phyloP scores from a whole-genome alignment of 2,329 filamentous ascomycete species.

The Ascochyta fabae region DNA sequence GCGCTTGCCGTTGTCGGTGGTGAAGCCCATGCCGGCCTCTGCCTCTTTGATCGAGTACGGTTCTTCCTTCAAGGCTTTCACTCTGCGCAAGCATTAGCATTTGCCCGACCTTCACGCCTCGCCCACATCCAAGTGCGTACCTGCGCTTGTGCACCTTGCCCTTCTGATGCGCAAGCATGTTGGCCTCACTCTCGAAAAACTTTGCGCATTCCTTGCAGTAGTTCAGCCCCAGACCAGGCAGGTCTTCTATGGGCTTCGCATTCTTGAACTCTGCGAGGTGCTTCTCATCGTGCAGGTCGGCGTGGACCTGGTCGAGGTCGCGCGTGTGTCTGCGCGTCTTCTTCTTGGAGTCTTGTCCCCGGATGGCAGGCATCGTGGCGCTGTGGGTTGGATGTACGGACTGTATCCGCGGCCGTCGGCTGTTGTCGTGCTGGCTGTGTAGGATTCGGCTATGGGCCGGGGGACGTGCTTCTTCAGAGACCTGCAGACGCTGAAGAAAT shows the following conservation, averaged over 20 bases:
- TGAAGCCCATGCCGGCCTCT: slow-evolving; percentile 77
- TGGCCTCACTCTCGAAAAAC: slow-evolving; percentile 89
- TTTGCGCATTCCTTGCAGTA: slow-evolving; percentile 96
- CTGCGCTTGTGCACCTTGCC: slow-evolving; percentile 94
- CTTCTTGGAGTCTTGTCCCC: slow-evolving; percentile 57
- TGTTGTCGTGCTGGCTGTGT: slow-evolving; percentile 30
- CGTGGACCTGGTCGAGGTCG: slow-evolving; percentile 90
- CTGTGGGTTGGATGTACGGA: slow-evolving; percentile 16
- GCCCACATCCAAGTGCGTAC: slow-evolving; percentile 52
- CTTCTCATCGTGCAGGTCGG: slow-evolving; percentile 77
- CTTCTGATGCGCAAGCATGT: slow-evolving; percentile 75
- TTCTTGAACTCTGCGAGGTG: slow-evolving; percentile 82
- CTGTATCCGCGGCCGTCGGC: slow-evolving; percentile 38
- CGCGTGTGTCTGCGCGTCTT: slow-evolving; percentile 63
- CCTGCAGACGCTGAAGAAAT: slow-evolving; percentile 25
- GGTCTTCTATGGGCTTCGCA: slow-evolving; percentile 80
- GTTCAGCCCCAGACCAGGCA: slow-evolving; percentile 82
- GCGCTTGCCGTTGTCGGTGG: slow-evolving; percentile 69
- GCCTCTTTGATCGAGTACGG: slow-evolving; percentile 87
- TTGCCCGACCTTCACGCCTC: neutral
- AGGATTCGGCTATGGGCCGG: slow-evolving; percentile 32
- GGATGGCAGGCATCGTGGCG: slow-evolving; percentile 57
- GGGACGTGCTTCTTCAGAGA: slow-evolving; percentile 26
- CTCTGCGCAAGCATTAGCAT: slow-evolving; percentile 56
- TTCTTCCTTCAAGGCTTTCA: slow-evolving; percentile 82